Evolutionary conservation across 176 grass and related monocot genomes (phyloP).

Genomic region (Carex scoparia): DNA sequence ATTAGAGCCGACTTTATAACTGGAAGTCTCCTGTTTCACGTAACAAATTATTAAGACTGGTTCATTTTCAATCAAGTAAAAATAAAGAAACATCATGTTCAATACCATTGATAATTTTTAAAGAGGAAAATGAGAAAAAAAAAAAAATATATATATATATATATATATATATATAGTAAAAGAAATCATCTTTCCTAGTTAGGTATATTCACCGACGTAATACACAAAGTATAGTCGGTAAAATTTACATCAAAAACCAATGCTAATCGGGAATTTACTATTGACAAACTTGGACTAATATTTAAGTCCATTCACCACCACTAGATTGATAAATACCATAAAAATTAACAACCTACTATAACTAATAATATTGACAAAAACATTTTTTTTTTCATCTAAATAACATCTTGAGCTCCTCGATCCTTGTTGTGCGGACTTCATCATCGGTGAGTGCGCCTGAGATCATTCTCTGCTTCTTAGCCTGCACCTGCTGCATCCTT

Average conservation of each 20-base stretch:
- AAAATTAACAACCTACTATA: neutral
- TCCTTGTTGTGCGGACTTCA: conserved; percentile 68
- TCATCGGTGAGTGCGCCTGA: conserved; percentile 64
- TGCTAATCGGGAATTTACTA: conserved; percentile 20
- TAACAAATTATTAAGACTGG: too few species aligned
- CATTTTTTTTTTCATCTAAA: conserved; percentile 39
- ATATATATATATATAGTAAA: neutral
- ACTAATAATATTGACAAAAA: neutral
- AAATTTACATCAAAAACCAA: conserved; percentile 29
- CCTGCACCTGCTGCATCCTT: conserved; percentile 80
- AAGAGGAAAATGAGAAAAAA: neutral
- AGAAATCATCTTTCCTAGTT: neutral
- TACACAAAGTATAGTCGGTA: neutral
- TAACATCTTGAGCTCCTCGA: conserved; percentile 84
- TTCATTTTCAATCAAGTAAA: neutral
- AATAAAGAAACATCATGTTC: neutral
- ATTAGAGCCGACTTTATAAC: too few species aligned
- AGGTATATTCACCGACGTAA: neutral
- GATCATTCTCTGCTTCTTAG: conserved; percentile 86
- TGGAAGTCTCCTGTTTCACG: too few species aligned
- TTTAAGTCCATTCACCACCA: conserved; percentile 31
- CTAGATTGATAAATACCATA: neutral
- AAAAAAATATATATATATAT: too few species aligned
- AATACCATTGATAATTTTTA: neutral
- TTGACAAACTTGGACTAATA: conserved; percentile 37